Conservation (phyloP, 1,284 basidiomycete species). For the Ceratobasidium sp. region DNA sequence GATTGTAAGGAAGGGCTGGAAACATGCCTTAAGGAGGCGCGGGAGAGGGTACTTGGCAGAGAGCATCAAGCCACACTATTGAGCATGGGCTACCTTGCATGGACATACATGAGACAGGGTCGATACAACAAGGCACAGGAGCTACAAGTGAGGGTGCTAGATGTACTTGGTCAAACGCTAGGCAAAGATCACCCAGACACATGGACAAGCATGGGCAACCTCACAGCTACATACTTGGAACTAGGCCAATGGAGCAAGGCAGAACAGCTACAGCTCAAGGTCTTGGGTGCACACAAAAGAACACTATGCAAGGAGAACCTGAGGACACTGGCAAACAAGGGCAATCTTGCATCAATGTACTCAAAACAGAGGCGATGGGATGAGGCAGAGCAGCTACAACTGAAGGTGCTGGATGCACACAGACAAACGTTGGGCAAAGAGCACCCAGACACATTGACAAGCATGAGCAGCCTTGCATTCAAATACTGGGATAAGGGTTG, state of each 20-base stretch:
- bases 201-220: not conserved
- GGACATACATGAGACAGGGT: not conserved
- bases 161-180: not conserved
- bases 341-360: not conserved
- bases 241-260: constrained; percentile 4
- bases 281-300: not conserved
- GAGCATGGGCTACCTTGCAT: not conserved
- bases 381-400: not conserved
- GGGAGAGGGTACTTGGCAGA: not conserved
- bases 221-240: not conserved
- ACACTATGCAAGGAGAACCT: not conserved
- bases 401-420: not conserved
- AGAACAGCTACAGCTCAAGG: not conserved
- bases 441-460: not conserved
- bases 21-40: not conserved
- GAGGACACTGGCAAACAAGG: not conserved
- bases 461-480: not conserved
- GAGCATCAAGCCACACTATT: not conserved
- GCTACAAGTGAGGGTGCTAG: not conserved
- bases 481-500: too few relatives aligned
- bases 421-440: not conserved
- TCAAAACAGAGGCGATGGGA: not conserved
- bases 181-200: not conserved
- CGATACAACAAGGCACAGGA: not conserved
- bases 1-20: not conserved